Conservation (phyloP, 2,329 filamentous ascomycete species). For the Talaromyces albobiverticillius region DNA sequence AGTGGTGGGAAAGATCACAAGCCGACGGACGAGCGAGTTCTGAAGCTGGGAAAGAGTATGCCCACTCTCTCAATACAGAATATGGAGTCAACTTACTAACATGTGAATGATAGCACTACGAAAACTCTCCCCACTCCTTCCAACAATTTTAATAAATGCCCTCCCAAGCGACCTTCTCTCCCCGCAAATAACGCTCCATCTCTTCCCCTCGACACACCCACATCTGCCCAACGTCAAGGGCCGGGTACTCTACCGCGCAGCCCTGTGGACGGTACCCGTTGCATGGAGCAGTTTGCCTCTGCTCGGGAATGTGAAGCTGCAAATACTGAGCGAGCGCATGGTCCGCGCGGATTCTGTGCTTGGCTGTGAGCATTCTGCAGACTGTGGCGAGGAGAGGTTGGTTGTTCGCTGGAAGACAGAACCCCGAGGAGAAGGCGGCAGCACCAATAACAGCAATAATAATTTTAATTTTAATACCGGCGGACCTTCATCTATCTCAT, state of each 20-base stretch:
- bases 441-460: neutral
- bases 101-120: conserved; percentile 49
- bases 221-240: conserved; percentile 86
- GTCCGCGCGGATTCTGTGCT: conserved; percentile 51
- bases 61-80: no score
- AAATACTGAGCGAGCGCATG: conserved; percentile 89
- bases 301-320: conserved; percentile 82
- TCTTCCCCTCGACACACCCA: conserved; percentile 61
- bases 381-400: conserved; percentile 65
- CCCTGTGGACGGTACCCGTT: conserved; percentile 91
- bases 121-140: conserved; percentile 60
- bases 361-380: conserved; percentile 31
- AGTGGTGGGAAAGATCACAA: conserved; percentile 37
- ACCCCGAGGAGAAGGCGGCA: conserved; percentile 30
- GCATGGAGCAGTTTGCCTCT: conserved; percentile 93
- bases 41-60: conserved; percentile 62
- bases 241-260: conserved; percentile 84
- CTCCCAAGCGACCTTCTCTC: conserved; percentile 62
- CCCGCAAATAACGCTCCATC: conserved; percentile 59
- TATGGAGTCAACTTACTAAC: no score
- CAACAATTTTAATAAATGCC: conserved; percentile 59
- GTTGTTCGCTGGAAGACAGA: conserved; percentile 85
- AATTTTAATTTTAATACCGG: conserved; percentile 16
- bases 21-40: conserved; percentile 56
- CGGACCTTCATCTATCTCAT: neutral